These are phyloP conservation scores for Tremellales sp. DNA, from an alignment of 1,284 basidiomycete genomes.

Conservation along the genomic window DNA sequence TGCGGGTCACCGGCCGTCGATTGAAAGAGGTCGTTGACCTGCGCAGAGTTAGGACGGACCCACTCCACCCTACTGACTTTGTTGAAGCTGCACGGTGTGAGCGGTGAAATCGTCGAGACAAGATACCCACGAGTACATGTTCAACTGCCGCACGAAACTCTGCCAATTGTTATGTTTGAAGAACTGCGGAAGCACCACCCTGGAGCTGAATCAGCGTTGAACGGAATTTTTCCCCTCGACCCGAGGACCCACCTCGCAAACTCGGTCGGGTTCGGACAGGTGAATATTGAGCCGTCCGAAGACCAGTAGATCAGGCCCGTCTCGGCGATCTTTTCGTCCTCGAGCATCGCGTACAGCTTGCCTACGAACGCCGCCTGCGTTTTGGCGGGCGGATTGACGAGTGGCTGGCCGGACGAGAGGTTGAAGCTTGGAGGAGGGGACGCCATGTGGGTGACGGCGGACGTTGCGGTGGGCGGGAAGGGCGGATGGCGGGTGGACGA, in stretches of 20 bases:
- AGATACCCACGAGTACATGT: constrained; percentile 49
- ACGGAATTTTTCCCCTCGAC: background rate
- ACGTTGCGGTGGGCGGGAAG: background rate
- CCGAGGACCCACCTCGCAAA: constrained; percentile 44
- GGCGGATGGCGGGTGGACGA: background rate
- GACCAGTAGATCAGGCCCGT: constrained; percentile 48
- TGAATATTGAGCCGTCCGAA: constrained; percentile 46
- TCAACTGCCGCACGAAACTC: constrained; percentile 50
- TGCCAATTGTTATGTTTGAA: constrained; percentile 53
- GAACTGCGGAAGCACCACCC: constrained; percentile 47
- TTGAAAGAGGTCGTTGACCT: constrained; percentile 47
- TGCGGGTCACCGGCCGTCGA: constrained; percentile 38
- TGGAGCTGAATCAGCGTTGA: constrained; percentile 17
- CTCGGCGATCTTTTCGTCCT: constrained; percentile 42
- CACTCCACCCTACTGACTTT: constrained; percentile 23
- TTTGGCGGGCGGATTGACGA: constrained; percentile 37
- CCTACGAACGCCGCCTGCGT: constrained; percentile 49
- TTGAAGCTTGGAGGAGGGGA: constrained; percentile 25
- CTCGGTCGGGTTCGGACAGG: constrained; percentile 48
- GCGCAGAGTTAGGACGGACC: constrained; percentile 1
- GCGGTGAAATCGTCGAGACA: background rate
- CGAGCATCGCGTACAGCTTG: constrained; percentile 49
- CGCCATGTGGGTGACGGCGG: constrained; percentile 2
- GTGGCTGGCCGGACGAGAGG: constrained; percentile 29
- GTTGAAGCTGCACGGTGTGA: constrained; percentile 37